Base-by-base conservation (phyloP, 140 eudicot species). In the Oenanthe javanica region DNA sequence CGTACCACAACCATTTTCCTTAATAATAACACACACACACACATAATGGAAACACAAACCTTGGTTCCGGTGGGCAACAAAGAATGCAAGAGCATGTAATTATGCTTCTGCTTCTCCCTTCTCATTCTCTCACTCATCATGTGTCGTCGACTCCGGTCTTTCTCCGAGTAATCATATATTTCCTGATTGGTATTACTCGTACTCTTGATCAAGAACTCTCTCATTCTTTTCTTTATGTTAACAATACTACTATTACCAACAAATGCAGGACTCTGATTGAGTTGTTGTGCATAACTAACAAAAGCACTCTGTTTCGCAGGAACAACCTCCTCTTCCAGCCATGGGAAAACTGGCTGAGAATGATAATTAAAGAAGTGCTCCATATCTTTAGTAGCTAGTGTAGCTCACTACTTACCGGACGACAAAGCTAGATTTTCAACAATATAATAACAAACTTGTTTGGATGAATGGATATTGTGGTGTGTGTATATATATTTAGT, bases 81-180 rank as follows among this genome's bases (percentile, higher is more conserved):
- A 23, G 84, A 76, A 54, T 84, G 87, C 82, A 87, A 72, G 42
- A 47, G 72, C 38, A 54, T 31, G 25, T 66, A 87, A 43, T 78
- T 73, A 27, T 79, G 79, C 78, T 63, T 87, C 78, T 87, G 86
- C 74, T 79, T 87, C 79, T 79, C 84, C 74, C 90, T 81, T 36
- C 90, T 84, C 79, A 87, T 76, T 38, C 87, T 87, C 80, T 84
- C 90, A 63, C 70, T 81, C 40, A 87, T 71, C 87, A 78, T 72
- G 70, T 87, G 90, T 49, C 36, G 77, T n/a, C 76, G 79, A 55
- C 67, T 10, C 77, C 80, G 85, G 10, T 84, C 84, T 43, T 25
- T 76, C 67, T 84, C 89, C 2, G 66, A 45, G 49, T 51, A 72
- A 19, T 64, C 13, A 15, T 4, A 8, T 6, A 61, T 5, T 9